Conservation (phyloP, 257 asterid genomes). For the Gentiana straminea region DNA sequence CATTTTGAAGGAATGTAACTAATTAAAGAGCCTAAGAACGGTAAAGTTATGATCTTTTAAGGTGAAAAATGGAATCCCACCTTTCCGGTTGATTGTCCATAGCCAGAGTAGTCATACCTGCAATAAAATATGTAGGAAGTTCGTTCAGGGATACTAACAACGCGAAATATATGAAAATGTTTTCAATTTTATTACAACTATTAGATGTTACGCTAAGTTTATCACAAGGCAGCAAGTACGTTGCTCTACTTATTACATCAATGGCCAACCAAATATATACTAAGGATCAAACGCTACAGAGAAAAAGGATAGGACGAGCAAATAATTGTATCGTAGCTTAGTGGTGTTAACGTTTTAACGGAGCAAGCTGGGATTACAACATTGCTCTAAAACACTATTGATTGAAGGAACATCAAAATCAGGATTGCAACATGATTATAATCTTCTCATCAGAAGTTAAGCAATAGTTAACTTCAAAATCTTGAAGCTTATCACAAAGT, state of each 20-base stretch:
- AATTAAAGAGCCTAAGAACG: not conserved
- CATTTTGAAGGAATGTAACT: slow-evolving; percentile 8
- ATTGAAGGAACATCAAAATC: no score
- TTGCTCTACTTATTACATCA: not conserved
- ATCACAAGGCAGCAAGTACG: not conserved
- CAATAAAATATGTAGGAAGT: slow-evolving; percentile 11
- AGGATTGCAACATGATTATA: no score
- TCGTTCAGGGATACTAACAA: slow-evolving; percentile 13
- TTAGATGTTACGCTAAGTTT: not conserved
- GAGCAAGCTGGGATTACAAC: no score
- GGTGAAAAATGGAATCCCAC: slow-evolving; percentile 34
- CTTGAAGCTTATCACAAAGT: no score
- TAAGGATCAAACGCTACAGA: not conserved
- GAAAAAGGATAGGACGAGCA: no score
- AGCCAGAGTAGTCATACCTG: slow-evolving; percentile 98
- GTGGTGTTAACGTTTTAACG: no score
- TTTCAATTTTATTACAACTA: not conserved
- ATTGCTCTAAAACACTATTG: no score
- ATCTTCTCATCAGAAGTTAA: no score
- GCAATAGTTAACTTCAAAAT: no score
- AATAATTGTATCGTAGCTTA: no score
- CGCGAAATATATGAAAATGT: slow-evolving; percentile 6
- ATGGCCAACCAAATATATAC: not conserved
- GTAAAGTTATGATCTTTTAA: not conserved
- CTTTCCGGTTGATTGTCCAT: slow-evolving; percentile 96